Evolutionary conservation across 371 early-diverging fungal genomes (phyloP), one percentile per base, ranked within the genome.

Genomic region (Coemansia sp.): DNA sequence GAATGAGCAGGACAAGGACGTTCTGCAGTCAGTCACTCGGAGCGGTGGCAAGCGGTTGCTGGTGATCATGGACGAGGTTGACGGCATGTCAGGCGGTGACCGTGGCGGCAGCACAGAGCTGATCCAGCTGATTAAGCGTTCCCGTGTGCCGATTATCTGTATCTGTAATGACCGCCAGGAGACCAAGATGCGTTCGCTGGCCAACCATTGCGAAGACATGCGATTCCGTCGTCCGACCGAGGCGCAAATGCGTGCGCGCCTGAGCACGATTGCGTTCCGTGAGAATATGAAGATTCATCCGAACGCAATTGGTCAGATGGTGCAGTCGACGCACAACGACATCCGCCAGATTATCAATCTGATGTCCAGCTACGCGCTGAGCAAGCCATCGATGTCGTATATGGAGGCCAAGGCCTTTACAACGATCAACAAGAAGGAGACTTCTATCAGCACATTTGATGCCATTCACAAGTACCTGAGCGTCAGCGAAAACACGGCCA

Each of bases 51-150:
- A 81, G 63, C 50, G 54, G 42, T 50, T 78, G 27, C 84, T 95
- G 0, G 77, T 99, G 11, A 90, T 99, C 56, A 99, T 99, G 99
- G 99, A 99, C 83, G 99, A 99, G 80, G 96, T 99, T 0, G 99
- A 99, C 81, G 99, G 99, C 34, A 99, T 99, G 99, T 91, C 96
- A 4, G 90, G 89, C 42, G 98, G 98, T 50, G 99, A 99, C 81
- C 89, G 99, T 45, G 99, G 99, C 54, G 99, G 99, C 18, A 82
- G 87, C 7, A 87, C 88, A 0, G 98, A 99, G 81, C 83, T 99
- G 45, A 95, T 94, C 53, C 78, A 85, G 52, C 69, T 99, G 34
- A 93, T 99, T 71, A 95, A 94, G 81, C 91, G 90, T 51, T 89
- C 95, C 11, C 89, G 90, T 77, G 87, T 97, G 24, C 99, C 99